Conservation (phyloP, 2,329 filamentous ascomycete genomes). For the Penicillium sp. region DNA sequence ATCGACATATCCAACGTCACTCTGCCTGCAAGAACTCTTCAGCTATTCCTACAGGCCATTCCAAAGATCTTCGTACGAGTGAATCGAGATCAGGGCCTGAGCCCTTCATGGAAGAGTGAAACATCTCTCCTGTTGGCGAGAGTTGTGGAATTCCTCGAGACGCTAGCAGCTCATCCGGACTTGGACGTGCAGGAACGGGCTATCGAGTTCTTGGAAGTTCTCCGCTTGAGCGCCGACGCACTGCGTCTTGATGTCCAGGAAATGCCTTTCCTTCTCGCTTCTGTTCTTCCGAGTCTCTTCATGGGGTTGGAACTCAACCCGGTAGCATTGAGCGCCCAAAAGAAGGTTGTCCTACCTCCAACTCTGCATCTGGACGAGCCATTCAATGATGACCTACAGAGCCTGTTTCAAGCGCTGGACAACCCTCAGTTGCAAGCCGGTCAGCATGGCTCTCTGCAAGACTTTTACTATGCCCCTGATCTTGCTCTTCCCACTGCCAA, state of each 20-base stretch:
- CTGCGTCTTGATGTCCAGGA: constrained; percentile 51
- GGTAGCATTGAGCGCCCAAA: constrained; percentile 78
- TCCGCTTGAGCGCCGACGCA: constrained; percentile 84
- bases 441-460: constrained; percentile 48
- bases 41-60: constrained; percentile 78
- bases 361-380: constrained; percentile 77
- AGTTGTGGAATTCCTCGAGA: constrained; percentile 79
- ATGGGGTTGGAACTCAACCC: constrained; percentile 87
- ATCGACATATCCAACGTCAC: constrained; percentile 66
- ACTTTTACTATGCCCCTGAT: constrained; percentile 45
- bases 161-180: constrained; percentile 76
- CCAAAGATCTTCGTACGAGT: constrained; percentile 81
- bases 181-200: constrained; percentile 94
- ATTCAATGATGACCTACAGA: constrained; percentile 74
- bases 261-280: constrained; percentile 80
- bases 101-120: constrained; percentile 73
- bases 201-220: constrained; percentile 86
- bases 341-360: constrained; percentile 77
- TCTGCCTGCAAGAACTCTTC: constrained; percentile 67
- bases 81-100: constrained; percentile 64
- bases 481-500: constrained; percentile 19
- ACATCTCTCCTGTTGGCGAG: constrained; percentile 77
- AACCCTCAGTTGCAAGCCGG: constrained; percentile 48
- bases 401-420: constrained; percentile 63
- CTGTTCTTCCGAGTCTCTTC: constrained; percentile 88